phyloP scores from a whole-genome alignment of 352 stramenopile species.

The Elongisporangium prolatum region DNA sequence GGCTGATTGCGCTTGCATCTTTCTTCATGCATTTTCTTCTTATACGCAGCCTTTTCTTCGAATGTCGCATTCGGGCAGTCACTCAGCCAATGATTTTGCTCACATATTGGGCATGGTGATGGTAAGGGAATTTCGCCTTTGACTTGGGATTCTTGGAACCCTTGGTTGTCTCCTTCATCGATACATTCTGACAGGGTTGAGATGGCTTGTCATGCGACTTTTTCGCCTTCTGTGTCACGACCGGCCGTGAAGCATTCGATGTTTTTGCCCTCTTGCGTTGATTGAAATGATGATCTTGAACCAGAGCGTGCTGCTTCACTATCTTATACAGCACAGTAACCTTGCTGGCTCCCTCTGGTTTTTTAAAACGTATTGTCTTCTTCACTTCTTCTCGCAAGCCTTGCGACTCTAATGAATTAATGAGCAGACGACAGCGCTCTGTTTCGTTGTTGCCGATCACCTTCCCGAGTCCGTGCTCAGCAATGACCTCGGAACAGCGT shows the following conservation, averaged over 20 bases:
- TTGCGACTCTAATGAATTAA: neutral
- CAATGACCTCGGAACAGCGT: conserved; percentile 1
- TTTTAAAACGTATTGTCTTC: conserved; percentile 3
- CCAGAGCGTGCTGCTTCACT: conserved; percentile 7
- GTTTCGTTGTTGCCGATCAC: conserved; percentile 2
- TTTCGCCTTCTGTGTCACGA: no score
- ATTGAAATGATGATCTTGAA: conserved; percentile 1
- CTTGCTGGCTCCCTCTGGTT: neutral
- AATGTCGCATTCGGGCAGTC: conserved; percentile 2
- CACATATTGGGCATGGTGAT: conserved; percentile 6
- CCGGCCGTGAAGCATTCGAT: neutral
- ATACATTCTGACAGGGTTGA: no score
- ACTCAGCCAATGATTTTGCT: conserved; percentile 7
- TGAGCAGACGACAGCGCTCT: conserved; percentile 7
- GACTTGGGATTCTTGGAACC: neutral
- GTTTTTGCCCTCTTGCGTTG: conserved; percentile 5
- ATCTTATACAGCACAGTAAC: conserved; percentile 5
- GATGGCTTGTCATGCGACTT: no score
- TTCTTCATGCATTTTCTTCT: neutral
- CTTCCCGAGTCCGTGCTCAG: conserved; percentile 1
- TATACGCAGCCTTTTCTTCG: neutral
- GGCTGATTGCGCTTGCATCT: neutral
- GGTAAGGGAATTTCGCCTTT: neutral
- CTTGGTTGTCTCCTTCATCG: neutral
- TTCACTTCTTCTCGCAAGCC: conserved; percentile 9